Base-by-base conservation (phyloP, 2,329 filamentous ascomycete species). In the Gliomastix tumulicola region DNA sequence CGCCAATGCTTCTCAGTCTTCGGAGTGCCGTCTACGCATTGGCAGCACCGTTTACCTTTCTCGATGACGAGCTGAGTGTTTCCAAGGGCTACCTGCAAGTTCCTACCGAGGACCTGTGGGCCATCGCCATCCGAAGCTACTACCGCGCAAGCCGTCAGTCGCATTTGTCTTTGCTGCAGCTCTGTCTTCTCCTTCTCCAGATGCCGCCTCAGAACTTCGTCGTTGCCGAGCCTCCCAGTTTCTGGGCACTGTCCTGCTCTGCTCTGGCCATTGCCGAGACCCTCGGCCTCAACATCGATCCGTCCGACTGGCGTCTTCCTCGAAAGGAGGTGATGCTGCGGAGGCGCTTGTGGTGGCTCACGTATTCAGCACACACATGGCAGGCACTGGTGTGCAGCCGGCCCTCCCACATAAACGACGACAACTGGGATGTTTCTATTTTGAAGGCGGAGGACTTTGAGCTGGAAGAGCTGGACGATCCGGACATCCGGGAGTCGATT, bases 61-160 rank as follows among this genome's bases (percentile, higher is more conserved):
- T 42, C 42, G 44, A 47, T 32, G 44, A 47, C 13, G 23, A 37
- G 10, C 38, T 47, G 8, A 46, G 44, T 30, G 38, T 48, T 5
- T 34, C 36, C 13, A 45, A 40, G 15, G 46, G 44, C 3, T 48
- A 48, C 34, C 37, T 44, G 4, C 43, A 44, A 34, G 44, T 43
- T 12, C 39, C 38, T 15, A 13, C 34, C 2, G 44, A 40, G 11
- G 33, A 35, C n/a, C 40, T 48, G 1, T 48, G 46, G 46, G 35
- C 43, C 18, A 43, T 48, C 23, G 36, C 44, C 0, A 43, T 44
- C 17, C 41, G 36, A 7, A 44, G 39, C n/a, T 27, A 46, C 8
- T 44, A 48, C 21, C 41, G 38, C 17, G 43, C 44, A 23, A n/a
- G 45, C n/a, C 44, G 45, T 12, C 45, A 46, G n/a, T 44, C 45